Evolutionary conservation across 176 grass and related monocot species (phyloP).

Genomic region (Rhynchospora breviuscula): DNA sequence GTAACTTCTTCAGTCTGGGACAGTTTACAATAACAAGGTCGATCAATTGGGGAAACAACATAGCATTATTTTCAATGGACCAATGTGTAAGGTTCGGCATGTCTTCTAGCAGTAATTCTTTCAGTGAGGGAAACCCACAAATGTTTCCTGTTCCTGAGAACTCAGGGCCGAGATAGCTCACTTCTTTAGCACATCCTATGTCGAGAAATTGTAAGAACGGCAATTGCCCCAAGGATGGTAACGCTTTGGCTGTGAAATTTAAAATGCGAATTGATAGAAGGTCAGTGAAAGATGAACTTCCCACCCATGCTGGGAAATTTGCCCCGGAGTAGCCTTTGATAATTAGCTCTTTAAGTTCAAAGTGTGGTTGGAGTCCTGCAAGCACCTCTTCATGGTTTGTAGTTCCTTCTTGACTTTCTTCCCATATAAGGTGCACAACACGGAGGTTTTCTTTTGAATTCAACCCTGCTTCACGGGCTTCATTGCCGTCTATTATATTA

Average conservation of each 20-base stretch:
- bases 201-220: conserved; percentile 49
- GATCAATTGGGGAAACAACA: conserved; percentile 51
- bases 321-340: conserved; percentile 44
- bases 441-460: conserved; percentile 47
- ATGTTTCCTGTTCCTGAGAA: conserved; percentile 36
- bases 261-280: conserved; percentile 49
- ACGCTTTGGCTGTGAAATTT: conserved; percentile 31
- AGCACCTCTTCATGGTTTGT: conserved; percentile 35
- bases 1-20: conserved; percentile 46
- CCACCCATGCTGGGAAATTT: conserved; percentile 40
- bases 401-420: conserved; percentile 13
- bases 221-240: conserved; percentile 60
- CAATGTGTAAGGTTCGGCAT: conserved; percentile 55
- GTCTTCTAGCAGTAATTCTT: conserved; percentile 54
- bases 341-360: conserved; percentile 40
- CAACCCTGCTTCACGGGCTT: conserved; percentile 45
- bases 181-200: conserved; percentile 48
- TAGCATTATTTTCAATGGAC: conserved; percentile 32
- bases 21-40: conserved; percentile 45
- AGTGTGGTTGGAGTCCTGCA: conserved; percentile 54
- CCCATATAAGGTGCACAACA: conserved; percentile 49
- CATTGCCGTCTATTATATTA: conserved; percentile 32
- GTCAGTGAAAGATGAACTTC: conserved; percentile 39
- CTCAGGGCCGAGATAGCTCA: conserved; percentile 34
- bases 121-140: conserved; percentile 44